Evolutionary conservation across 257 asterid species (phyloP), one percentile per base, ranked within the genome.

Genomic region (Capsicum chinense): DNA sequence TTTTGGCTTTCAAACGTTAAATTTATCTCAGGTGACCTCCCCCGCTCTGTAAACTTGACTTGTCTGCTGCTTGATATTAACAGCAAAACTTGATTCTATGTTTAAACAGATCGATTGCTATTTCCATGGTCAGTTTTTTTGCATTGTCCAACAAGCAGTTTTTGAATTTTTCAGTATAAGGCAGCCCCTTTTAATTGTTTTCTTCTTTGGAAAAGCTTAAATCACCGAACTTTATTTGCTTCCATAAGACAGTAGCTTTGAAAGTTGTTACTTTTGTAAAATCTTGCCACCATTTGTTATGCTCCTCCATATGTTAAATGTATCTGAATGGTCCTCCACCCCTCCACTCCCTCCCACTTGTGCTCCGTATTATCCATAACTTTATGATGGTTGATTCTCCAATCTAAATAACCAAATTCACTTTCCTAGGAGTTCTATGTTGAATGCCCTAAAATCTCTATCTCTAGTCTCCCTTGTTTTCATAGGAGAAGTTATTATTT

Each of bases 11-110:
- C 81, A 12, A 74, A 56, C 5, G 19, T 74, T 47, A 19, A 14
- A 50, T 74, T 73, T 73, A 74, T 21, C 62, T 21, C 2, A 3
- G 47, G 13, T 78, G 16, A 35, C 64, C 42, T 78, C 50, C 26
- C 64, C 1, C 0, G 0, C 2, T 56, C 4, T 14, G 64, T 26
- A 54, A n/a, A 78, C 50, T 26, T 54, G 33, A 26, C 64, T 15
- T 52, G 64, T 78, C 33, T 54, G 54, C 33, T 52, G 64, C 54
- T 54, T 78, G 81, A 26, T 78, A 78, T 52, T 76, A 54, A 78
- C 14, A 33, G 44, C 8, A 56, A 26, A 78, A 78, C 42, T 56
- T 78, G 81, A 54, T 7, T 78, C 48, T 54, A 78, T 54, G 64
- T 78, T 78, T 54, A 54, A 78, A 54, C 14, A 33, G 42, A 52